Base-by-base conservation (phyloP, 2,329 filamentous ascomycete genomes). In the Cercospora nicotianae region DNA sequence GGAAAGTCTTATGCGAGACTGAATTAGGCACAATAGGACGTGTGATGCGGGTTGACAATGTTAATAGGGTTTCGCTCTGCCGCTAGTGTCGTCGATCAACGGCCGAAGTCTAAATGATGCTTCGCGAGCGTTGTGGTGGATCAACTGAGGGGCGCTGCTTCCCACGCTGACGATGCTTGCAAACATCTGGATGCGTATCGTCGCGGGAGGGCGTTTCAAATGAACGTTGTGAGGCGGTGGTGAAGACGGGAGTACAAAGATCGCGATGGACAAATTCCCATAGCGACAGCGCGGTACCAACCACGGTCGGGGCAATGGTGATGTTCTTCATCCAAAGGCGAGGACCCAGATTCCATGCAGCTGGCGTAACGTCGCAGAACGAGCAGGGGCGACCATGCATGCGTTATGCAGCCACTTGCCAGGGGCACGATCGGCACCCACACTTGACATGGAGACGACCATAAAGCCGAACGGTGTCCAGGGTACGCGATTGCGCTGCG, bases 21-120 rank as follows among this genome's bases (percentile, higher is more conserved):
- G 63, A 57, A 68, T 63, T 64, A 60, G 67, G 70, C 59, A 60
- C 58, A 57, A 68, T 66, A 59, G 57, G 39, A 45, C 42, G 66
- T 65, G 63, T 57, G 59, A 65, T 65, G 66, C 61, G 65, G 63
- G 63, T 62, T 63, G 68, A 67, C 63, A 70, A 72, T 61, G 60
- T 67, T 59, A 63, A 65, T 66, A 67, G 64, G 53, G 48, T 68
- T 69, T 69, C 68, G 64, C 62, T 65, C 63, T 68, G 55, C 66
- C 66, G 66, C 64, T 62, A 68, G 63, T 51, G 16, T 51, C 33
- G 63, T 57, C 63, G 63, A 62, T 62, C 45, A 67, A 60, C 23
- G 60, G 36, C 12, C 59, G 53, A 63, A 68, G 48, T 45, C 36
- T 64, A 64, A 53, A 69, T 30, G 30, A 42, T 45, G 57, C 62